A percentile compares a stretch with the other conserved stretches of the same genome.
phyloP scores from a whole-genome alignment of 495 filamentous ascomycete species.

The Penicillium simplicissimum region DNA sequence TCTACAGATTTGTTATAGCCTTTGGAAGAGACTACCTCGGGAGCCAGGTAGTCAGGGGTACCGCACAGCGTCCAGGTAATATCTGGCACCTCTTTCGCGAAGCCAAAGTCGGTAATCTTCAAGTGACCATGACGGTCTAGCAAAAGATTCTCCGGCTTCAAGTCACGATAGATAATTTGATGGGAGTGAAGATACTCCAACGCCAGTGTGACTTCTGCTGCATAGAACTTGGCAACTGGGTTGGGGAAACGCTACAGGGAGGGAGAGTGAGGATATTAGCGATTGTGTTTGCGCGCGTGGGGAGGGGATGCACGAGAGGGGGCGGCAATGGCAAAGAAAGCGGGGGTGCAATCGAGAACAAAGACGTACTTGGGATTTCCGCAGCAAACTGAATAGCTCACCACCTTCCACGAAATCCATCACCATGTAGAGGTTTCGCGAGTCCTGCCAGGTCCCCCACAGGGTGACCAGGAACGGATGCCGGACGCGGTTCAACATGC shows the following conservation, averaged over 20 bases:
- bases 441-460: slow-evolving; percentile 97
- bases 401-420: slow-evolving; percentile 99
- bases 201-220: slow-evolving; percentile 92
- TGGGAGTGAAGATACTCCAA: slow-evolving; percentile 93
- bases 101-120: slow-evolving; percentile 99
- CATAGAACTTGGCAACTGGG: slow-evolving; percentile 98
- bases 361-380: slow-evolving; percentile 87
- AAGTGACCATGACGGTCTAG: slow-evolving; percentile 95
- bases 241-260: slow-evolving; percentile 85
- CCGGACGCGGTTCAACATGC: slow-evolving; percentile 91
- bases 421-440: slow-evolving; percentile 97
- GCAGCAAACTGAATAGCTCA: slow-evolving; percentile 90
- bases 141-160: slow-evolving; percentile 95
- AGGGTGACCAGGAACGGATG: slow-evolving; percentile 96
- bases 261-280: neutral
- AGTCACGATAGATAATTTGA: slow-evolving; percentile 95
- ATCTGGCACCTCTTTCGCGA: slow-evolving; percentile 96
- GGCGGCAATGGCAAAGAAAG: neutral
- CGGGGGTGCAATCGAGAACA: neutral
- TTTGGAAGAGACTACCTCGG: slow-evolving; percentile 95
- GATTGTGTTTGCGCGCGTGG: neutral
- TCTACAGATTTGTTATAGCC: slow-evolving; percentile 99
- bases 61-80: slow-evolving; percentile 99
- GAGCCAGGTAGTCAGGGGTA: slow-evolving; percentile 97
- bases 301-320: neutral